These are phyloP conservation scores for Pyrus communis DNA, from an alignment of 306 rosid species.

Conservation along the genomic window DNA sequence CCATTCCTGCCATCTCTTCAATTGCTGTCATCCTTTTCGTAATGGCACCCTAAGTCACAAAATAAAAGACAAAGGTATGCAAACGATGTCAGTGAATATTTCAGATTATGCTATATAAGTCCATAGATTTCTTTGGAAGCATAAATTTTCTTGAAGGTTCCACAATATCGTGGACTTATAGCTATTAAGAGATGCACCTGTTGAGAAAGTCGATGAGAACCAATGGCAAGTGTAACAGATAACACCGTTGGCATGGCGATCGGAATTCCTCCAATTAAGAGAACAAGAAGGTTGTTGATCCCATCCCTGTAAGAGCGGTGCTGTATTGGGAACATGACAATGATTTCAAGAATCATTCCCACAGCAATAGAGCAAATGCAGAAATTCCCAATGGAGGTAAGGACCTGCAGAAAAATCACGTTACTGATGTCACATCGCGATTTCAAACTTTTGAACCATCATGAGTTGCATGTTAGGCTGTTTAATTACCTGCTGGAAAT, in stretches of 20 bases:
- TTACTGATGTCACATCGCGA: background rate
- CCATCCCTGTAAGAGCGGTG: slow-evolving; percentile 75
- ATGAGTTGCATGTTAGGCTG: background rate
- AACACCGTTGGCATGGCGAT: slow-evolving; percentile 97
- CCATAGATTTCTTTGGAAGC: background rate
- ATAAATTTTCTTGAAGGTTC: background rate
- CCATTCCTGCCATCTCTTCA: slow-evolving; percentile 97
- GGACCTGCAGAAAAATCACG: slow-evolving; percentile 49
- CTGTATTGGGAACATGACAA: slow-evolving; percentile 77
- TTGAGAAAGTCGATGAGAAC: slow-evolving; percentile 83
- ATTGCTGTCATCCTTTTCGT: slow-evolving; percentile 94
- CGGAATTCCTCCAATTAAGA: slow-evolving; percentile 88
- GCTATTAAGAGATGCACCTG: slow-evolving; percentile 43
- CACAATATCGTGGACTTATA: background rate
- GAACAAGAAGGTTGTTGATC: slow-evolving; percentile 90
- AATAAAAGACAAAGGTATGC: background rate
- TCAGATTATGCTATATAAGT: background rate
- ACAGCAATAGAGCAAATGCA: slow-evolving; percentile 87
- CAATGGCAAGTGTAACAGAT: slow-evolving; percentile 87
- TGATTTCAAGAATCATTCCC: slow-evolving; percentile 82
- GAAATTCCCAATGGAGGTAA: slow-evolving; percentile 79
- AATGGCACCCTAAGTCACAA: slow-evolving; percentile 60
- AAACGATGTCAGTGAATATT: slow-evolving; percentile 12
- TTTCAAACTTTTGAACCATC: background rate
- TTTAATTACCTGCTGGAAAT: slow-evolving; percentile 62